Conservation (phyloP, 31 red algal genomes). For the Bonnemaisonia californica region DNA sequence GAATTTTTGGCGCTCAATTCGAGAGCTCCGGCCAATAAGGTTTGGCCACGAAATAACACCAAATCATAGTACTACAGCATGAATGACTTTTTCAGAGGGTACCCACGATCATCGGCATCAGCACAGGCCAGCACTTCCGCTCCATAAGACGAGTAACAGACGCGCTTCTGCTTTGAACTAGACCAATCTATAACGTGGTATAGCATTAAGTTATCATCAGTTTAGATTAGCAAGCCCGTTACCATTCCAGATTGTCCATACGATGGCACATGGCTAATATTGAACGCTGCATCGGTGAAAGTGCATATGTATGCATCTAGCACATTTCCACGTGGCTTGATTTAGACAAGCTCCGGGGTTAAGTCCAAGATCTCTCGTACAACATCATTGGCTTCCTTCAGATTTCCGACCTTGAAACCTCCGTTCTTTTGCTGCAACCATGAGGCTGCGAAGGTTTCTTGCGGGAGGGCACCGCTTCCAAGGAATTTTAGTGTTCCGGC, state of each 20-base stretch:
- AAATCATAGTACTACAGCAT: no score
- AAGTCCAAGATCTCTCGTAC: background rate
- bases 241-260: background rate
- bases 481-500: constrained; percentile 30
- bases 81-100: background rate
- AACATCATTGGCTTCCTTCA: constrained; percentile 23
- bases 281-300: background rate
- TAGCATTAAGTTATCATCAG: background rate
- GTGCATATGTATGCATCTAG: background rate
- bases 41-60: no score
- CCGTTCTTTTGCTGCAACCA: constrained; percentile 27
- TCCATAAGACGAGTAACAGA: constrained; percentile 11
- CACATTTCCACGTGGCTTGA: background rate
- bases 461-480: constrained; percentile 16
- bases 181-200: constrained; percentile 27
- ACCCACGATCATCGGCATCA: constrained; percentile 1
- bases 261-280: background rate
- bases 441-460: constrained; percentile 22
- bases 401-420: constrained; percentile 8
- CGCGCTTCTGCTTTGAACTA: constrained; percentile 2
- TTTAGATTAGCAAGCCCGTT: background rate
- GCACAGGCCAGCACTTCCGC: background rate
- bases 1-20: no score
- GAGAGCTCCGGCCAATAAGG: no score
- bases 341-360: background rate